phyloP scores from a whole-genome alignment of 73 alveolate species.

The Uronychia binucleata region DNA sequence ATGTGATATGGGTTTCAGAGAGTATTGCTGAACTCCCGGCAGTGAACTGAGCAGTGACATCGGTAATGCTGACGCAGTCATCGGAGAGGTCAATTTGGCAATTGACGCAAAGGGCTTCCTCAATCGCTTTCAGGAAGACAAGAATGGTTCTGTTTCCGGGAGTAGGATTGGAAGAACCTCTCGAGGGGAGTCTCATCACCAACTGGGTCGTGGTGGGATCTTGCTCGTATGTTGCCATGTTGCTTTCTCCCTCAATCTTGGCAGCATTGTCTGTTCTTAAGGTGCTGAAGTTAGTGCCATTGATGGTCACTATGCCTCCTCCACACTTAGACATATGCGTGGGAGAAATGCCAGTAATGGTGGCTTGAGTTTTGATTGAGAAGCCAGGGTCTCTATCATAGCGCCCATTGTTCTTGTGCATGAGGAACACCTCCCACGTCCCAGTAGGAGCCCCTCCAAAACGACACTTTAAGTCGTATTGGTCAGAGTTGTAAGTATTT shows the following conservation, averaged over 20 bases:
- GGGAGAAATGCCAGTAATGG: constrained; percentile 15
- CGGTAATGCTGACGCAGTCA: not conserved
- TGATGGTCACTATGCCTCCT: constrained; percentile 29
- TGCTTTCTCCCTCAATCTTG: constrained; percentile 4
- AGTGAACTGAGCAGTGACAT: not conserved
- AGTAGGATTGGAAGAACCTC: not conserved
- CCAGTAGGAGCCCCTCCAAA: not conserved
- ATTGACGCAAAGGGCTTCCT: not conserved
- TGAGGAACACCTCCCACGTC: not conserved
- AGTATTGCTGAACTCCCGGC: not conserved
- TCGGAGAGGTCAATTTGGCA: not conserved
- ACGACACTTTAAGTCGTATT: not conserved
- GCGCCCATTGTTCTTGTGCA: not conserved
- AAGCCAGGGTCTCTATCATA: not conserved
- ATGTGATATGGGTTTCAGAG: not conserved
- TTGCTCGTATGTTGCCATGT: not conserved
- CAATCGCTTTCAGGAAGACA: not conserved
- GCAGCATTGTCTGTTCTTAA: constrained; percentile 20
- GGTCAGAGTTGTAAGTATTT: too few species aligned
- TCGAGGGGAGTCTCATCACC: not conserved
- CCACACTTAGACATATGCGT: constrained; percentile 20
- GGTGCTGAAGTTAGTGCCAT: constrained; percentile 18
- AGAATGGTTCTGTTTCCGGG: not conserved
- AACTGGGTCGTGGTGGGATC: not conserved
- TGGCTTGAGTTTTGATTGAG: not conserved